A percentile compares a stretch with the other conserved stretches of the same genome.
Evolutionary conservation across 345 rosid genomes (phyloP).

Genomic region (Passiflora organensis): DNA sequence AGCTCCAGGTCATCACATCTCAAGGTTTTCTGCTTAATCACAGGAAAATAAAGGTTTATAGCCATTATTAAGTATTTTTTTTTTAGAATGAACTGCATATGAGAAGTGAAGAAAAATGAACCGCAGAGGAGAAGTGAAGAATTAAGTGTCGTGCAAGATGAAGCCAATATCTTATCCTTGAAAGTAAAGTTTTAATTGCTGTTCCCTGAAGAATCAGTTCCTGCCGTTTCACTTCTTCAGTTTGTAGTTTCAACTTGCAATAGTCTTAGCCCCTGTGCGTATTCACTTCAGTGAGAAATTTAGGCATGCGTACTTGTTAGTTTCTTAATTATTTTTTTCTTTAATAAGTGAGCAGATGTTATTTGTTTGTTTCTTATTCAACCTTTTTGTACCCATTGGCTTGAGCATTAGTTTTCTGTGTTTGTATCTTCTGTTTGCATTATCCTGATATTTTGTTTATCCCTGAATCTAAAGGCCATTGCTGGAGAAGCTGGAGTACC

Average conservation of each 20-base stretch:
- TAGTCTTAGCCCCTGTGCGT: background rate
- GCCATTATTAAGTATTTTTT: background rate
- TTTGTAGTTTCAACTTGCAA: background rate
- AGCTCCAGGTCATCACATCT: background rate
- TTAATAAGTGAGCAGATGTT: background rate
- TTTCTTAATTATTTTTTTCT: background rate
- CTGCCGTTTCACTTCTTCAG: no score
- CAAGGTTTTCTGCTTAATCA: background rate
- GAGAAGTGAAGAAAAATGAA: no score
- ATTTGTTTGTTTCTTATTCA: no score
- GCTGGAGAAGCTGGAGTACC: constrained; percentile 99
- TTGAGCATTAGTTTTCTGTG: background rate
- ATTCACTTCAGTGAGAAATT: background rate
- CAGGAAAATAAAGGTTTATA: background rate
- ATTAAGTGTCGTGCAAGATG: no score
- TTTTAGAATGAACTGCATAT: no score
- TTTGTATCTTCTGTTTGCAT: background rate
- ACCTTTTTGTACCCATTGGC: background rate
- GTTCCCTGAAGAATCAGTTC: no score
- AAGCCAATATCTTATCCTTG: no score
- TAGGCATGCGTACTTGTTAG: background rate
- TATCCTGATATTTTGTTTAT: constrained; percentile 12
- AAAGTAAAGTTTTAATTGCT: no score
- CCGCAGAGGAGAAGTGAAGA: no score
- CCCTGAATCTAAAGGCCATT: constrained; percentile 64